Percentiles rank a stretch among this genome's conserved stretches.
Conservation (phyloP, 768 basidiomycete species). For the Leucocoprinus birnbaumii region DNA sequence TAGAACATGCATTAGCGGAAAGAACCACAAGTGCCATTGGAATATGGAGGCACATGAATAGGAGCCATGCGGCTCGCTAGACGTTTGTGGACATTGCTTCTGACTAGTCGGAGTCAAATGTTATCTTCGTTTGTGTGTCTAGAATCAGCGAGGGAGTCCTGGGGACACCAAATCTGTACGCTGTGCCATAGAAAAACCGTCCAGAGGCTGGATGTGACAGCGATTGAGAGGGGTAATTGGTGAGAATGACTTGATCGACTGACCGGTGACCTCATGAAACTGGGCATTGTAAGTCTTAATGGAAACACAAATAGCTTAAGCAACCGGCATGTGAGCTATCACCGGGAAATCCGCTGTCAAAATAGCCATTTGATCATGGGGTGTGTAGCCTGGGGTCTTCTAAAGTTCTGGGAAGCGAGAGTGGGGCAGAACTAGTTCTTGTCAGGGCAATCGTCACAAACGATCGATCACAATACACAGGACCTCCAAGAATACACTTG, state of each 20-base stretch:
- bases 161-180: not conserved
- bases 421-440: too few relatives aligned
- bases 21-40: not conserved
- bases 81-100: not conserved
- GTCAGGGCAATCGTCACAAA: too few relatives aligned
- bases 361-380: not conserved
- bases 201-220: not conserved
- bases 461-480: not conserved
- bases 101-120: not conserved
- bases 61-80: not conserved
- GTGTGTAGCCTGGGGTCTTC: not conserved
- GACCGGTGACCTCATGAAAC: not conserved
- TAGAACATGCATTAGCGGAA: too few relatives aligned
- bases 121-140: not conserved
- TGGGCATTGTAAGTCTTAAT: too few relatives aligned
- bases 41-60: not conserved
- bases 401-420: too few relatives aligned
- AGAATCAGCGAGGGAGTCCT: not conserved
- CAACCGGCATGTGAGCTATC: constrained; percentile 6
- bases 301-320: not conserved
- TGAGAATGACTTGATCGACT: not conserved
- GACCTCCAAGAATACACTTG: not conserved
- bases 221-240: not conserved
- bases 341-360: not conserved
- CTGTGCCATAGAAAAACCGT: not conserved